A percentile compares a stretch with the other conserved stretches of the same genome.
These are phyloP conservation scores for Agastache rugosa DNA, from an alignment of 257 asterid genomes.

Conservation along the genomic window DNA sequence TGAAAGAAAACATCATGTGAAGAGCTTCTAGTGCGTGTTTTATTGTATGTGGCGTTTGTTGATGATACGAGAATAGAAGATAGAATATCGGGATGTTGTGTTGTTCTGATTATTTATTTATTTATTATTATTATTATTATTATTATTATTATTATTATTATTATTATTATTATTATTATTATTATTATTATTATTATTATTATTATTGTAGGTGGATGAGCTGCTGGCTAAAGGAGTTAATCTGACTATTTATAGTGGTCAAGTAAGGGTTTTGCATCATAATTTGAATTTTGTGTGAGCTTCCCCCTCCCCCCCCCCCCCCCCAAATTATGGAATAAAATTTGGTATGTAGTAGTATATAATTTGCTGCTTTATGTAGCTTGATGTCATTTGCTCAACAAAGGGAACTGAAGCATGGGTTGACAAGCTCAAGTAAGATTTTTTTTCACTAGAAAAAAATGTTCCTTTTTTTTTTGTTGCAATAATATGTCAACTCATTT, in stretches of 20 bases:
- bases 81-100: background rate
- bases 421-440: constrained; percentile 79
- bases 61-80: background rate
- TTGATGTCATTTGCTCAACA: constrained; percentile 89
- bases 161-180: background rate
- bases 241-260: constrained; percentile 88
- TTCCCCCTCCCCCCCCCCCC: too few species aligned
- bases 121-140: background rate
- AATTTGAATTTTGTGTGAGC: background rate
- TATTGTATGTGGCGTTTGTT: background rate
- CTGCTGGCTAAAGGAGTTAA: constrained; percentile 83
- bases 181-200: background rate
- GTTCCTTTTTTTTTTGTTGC: background rate
- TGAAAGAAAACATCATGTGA: background rate
- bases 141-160: background rate
- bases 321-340: background rate
- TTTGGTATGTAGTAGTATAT: background rate
- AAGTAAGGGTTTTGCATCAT: constrained; percentile 52
- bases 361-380: constrained; percentile 47
- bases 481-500: background rate
- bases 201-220: constrained; percentile 67
- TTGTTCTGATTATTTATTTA: background rate
- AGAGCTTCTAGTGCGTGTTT: background rate
- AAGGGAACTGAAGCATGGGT: constrained; percentile 96
- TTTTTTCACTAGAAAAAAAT: background rate